Conservation (phyloP, 2,329 filamentous ascomycete species). For the Colletotrichum truncatum region DNA sequence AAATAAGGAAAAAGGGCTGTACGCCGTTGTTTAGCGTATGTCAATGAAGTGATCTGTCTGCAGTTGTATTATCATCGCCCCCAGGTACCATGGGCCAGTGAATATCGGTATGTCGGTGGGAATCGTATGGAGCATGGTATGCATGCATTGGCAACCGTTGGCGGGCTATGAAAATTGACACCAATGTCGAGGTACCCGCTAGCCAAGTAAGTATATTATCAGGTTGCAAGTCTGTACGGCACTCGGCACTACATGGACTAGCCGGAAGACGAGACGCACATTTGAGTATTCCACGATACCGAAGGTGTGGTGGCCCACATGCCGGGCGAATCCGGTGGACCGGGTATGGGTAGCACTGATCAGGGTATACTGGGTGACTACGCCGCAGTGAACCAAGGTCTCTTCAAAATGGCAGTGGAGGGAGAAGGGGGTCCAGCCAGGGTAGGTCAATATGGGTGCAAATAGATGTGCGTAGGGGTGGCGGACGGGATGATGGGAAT, state of each 20-base stretch:
- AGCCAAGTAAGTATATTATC: too few species aligned
- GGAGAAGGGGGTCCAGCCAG: not conserved
- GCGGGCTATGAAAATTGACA: too few species aligned
- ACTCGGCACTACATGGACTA: not conserved
- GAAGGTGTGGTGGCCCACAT: conserved; percentile 11
- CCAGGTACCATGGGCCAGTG: not conserved
- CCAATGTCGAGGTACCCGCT: too few species aligned
- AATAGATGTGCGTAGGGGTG: conserved; percentile 5
- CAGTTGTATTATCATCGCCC: not conserved
- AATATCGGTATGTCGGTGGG: not conserved
- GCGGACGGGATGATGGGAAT: conserved; percentile 15
- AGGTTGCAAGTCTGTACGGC: too few species aligned
- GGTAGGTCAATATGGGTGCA: not conserved
- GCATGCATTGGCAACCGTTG: conserved; percentile 1
- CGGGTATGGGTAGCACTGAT: conserved; percentile 1
- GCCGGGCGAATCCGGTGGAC: conserved; percentile 10
- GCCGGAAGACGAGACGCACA: conserved; percentile 13
- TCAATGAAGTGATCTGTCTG: not conserved
- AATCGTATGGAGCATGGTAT: not conserved
- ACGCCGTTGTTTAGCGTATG: conserved; percentile 5
- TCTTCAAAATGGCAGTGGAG: not conserved
- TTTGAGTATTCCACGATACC: conserved; percentile 17
- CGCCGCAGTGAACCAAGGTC: not conserved
- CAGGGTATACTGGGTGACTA: not conserved
- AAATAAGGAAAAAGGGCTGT: too few species aligned